Percentiles rank a stretch among this genome's conserved stretches.
Evolutionary conservation across 106 monocot genomes (phyloP).

Genomic region (Acanthochlamys bracteata): DNA sequence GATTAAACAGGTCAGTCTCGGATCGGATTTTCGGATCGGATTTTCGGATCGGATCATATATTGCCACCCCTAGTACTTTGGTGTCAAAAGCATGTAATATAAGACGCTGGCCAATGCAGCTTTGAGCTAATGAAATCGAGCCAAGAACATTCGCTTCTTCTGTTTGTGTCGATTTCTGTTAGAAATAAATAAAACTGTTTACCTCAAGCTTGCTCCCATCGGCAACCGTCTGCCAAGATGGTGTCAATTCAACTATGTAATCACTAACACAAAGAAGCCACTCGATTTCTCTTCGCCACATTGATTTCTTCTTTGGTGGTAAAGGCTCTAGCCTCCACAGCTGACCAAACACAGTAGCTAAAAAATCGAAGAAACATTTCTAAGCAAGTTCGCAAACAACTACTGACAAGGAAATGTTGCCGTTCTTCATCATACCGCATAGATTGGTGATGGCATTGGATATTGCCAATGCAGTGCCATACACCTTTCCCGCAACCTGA

Average conservation of each 20-base stretch:
- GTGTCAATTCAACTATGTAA: conserved; percentile 69
- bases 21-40: no score
- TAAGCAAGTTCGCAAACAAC: not conserved
- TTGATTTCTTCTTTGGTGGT: conserved; percentile 56
- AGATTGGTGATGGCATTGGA: conserved; percentile 97
- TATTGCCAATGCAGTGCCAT: conserved; percentile 73
- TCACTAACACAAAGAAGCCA: conserved; percentile 86
- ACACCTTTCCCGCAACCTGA: conserved; percentile 91
- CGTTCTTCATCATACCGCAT: conserved; percentile 34
- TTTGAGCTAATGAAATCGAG: no score
- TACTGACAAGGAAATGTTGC: no score
- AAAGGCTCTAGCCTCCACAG: conserved; percentile 82
- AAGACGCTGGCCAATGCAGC: no score
- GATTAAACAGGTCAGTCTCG: no score
- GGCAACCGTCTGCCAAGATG: conserved; percentile 79
- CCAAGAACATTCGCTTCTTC: no score
- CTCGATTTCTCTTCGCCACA: conserved; percentile 86
- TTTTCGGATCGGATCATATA: no score
- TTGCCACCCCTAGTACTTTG: no score
- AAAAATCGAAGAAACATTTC: not conserved
- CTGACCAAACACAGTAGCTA: conserved; percentile 85
- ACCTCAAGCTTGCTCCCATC: conserved; percentile 57
- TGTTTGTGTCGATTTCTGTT: no score
- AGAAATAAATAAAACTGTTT: not conserved
- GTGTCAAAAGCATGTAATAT: no score